Evolutionary conservation across 495 filamentous ascomycete genomes (phyloP), one percentile per base, ranked within the genome.

Genomic region (Chaetomium fimeti): DNA sequence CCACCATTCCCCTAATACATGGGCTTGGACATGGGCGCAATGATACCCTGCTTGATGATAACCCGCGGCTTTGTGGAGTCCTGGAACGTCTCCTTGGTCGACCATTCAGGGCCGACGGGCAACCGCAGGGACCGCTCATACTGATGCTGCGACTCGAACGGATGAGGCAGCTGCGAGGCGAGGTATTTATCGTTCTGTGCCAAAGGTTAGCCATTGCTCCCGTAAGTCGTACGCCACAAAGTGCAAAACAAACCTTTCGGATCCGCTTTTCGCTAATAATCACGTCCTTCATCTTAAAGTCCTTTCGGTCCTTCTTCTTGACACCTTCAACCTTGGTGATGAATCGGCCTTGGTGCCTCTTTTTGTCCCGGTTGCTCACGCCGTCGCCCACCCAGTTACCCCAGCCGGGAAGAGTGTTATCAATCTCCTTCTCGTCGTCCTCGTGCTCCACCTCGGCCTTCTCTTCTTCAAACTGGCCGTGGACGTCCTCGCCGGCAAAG

Each of bases 61-160:
- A 98, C 83, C 70, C 92, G 86, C 47, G 94, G 95, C 84, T 93
- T 96, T 68, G 93, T 97, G 43, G 85, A 80, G 61, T 87, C 83
- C 78, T 97, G 93, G 81, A 95, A 93, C 18, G 89, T 92, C 75
- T 91, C 85, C 83, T 97, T 98, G 16, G 94, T 97, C 67, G 85
- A 84, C 92, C 92, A 97, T 77, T 98, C 95, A 2, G 91, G 92
- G 9, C 95, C 95, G 32, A 97, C 85, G 15, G 95, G 94, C 60
- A 97, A 70, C 32, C 93, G 84, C 29, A 98, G 78, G 64, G 88
- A 89, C 36, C 93, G 82, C 78, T 98, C 94, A 78, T 98, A 98
- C 78, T 98, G 92, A 67, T 88, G 80, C 68, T 83, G 84, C 25
- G 83, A 89, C 81, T 96, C 94, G 75, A 91, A 98, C 11, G 87